Evolutionary conservation across 768 basidiomycete genomes (phyloP), one percentile per base, ranked within the genome.

Genomic region (Serendipita sp.): DNA sequence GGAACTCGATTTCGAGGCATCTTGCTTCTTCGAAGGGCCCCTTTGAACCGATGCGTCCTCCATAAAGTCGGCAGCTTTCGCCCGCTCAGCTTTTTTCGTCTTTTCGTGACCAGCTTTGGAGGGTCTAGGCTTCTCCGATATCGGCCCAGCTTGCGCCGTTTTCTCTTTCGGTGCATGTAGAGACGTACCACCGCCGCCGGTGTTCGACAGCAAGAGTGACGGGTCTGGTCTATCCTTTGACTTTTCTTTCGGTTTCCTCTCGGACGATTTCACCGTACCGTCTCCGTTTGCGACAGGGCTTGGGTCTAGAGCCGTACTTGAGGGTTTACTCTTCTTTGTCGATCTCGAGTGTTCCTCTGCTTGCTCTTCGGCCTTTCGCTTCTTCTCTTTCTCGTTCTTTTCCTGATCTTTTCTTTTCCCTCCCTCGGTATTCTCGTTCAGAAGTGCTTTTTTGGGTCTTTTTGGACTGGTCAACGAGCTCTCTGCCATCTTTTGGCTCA

Each of bases 401-500:
- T 51, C 16, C 5, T 51, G 48, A 51, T 16, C n/a, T 5, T n/a
- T 16, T 7, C n/a, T n/a, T 18, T 18, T 51, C 30, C 48, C 48
- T 41, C 38, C 38, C 7, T n/a, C 16, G 7, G 48, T 1, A 32
- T 5, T 5, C 5, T 51, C 48, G 2, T 5, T n/a, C 48, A 16
- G n/a, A 5, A 18, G n/a, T 8, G 56, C 24, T 3, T 10, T 10
- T n/a, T 60, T 60, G 10, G 56, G 1, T 10, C 10, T n/a, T 28
- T 60, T 60, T 60, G 24, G 24, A n/a, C 24, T 32, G 10, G 3
- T 2, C 34, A 60, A 37, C 3, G 56, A 60, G 35, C 56, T 60
- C 56, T 60, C 35, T 24, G 56, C 56, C 56, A 60, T 28, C 35
- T 60, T 60, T n/a, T 32, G 18, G n/a, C 56, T 60, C 28, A 60